These are phyloP conservation scores for Schwanniomyces polymorphus DNA, from an alignment of 805 yeast species.

Conservation along the genomic window DNA sequence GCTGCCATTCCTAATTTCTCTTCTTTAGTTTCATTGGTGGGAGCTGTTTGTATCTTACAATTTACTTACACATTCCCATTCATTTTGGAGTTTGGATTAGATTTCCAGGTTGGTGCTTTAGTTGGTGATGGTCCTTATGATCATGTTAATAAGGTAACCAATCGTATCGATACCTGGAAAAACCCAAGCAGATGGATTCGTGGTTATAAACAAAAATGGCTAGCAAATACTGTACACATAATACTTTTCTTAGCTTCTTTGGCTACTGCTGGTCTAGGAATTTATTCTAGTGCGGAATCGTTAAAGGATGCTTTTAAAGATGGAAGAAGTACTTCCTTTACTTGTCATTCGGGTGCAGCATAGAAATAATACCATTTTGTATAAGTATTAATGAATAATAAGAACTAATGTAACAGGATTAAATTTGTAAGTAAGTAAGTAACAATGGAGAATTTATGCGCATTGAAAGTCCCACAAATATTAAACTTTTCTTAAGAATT, in stretches of 20 bases:
- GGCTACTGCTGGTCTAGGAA: slow-evolving; percentile 26
- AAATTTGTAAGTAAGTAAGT: no score
- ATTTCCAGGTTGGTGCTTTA: slow-evolving; percentile 14
- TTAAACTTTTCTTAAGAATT: no score
- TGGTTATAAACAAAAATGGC: slow-evolving; percentile 16
- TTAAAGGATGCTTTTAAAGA: slow-evolving; percentile 18
- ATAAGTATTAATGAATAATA: neutral
- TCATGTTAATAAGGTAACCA: slow-evolving; percentile 7
- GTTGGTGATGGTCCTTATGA: slow-evolving; percentile 12
- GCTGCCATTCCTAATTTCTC: slow-evolving; percentile 46
- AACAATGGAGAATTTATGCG: no score
- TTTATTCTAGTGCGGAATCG: slow-evolving; percentile 23
- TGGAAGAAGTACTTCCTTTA: slow-evolving; percentile 21
- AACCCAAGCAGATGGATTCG: slow-evolving; percentile 10
- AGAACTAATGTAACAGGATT: no score
- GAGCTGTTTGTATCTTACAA: slow-evolving; percentile 45
- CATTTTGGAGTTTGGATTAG: slow-evolving; percentile 22
- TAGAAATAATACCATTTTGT: neutral
- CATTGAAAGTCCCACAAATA: no score
- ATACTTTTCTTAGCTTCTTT: slow-evolving; percentile 19
- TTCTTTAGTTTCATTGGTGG: slow-evolving; percentile 36
- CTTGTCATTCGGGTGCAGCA: slow-evolving; percentile 23
- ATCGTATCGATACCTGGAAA: slow-evolving; percentile 5
- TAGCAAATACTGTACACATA: slow-evolving; percentile 14
- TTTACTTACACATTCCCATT: slow-evolving; percentile 48